Conservation (phyloP, 495 filamentous ascomycete genomes). For the Parathielavia hyrcaniae region DNA sequence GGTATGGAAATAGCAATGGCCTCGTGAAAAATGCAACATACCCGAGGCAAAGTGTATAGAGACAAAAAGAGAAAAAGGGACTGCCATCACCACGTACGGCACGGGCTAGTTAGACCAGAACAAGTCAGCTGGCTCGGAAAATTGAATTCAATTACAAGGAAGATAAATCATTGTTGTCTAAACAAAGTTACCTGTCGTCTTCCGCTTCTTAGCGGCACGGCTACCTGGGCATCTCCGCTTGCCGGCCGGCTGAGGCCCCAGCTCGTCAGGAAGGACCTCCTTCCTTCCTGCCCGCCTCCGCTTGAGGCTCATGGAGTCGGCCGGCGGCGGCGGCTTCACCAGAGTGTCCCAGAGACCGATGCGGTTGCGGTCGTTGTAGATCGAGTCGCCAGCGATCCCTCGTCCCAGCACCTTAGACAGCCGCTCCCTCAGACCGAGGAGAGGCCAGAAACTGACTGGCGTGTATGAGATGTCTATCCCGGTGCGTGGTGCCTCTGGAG, state of each 20-base stretch:
- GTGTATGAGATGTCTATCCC: constrained; percentile 34
- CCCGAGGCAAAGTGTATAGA: no score
- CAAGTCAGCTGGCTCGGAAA: no score
- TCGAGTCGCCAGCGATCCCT: constrained; percentile 35
- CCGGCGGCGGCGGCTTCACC: constrained; percentile 16
- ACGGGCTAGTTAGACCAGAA: no score
- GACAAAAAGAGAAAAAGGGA: no score
- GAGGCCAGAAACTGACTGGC: constrained; percentile 41
- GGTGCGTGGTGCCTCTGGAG: not conserved
- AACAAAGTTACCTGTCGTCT: no score
- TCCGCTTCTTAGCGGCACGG: constrained; percentile 32
- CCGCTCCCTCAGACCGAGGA: constrained; percentile 45
- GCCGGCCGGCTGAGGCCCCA: no score
- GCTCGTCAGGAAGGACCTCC: no score
- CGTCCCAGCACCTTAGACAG: constrained; percentile 41
- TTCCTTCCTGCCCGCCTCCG: constrained; percentile 22
- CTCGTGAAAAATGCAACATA: no score
- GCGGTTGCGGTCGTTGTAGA: constrained; percentile 23
- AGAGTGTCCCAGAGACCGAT: constrained; percentile 37
- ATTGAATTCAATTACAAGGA: no score
- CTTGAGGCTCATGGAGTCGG: constrained; percentile 18
- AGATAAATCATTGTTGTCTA: no score
- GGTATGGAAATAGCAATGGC: no score
- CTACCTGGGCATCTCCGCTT: constrained; percentile 25
- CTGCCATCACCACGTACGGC: no score